A percentile compares a stretch with the other conserved stretches of the same genome.
Evolutionary conservation across 139 green algal genomes (phyloP).

Genomic region (Chlorella sorokiniana): DNA sequence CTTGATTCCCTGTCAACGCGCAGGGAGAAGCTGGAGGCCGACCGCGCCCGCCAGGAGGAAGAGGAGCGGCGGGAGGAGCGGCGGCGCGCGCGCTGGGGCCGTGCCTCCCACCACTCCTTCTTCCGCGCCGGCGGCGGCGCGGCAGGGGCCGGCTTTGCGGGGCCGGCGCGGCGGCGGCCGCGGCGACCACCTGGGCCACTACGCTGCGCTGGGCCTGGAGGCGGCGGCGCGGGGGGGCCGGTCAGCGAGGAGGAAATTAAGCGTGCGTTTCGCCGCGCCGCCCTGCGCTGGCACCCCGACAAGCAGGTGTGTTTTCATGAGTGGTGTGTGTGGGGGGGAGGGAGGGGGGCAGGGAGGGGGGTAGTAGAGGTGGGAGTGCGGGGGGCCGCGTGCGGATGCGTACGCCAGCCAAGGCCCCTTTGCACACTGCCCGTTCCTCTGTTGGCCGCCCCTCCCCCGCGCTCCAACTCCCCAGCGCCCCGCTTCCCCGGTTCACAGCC

Average conservation of each 20-base stretch:
- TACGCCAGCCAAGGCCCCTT: too few relatives aligned
- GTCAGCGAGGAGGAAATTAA: slow-evolving; percentile 65
- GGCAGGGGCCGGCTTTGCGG: not conserved
- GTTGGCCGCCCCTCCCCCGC: too few relatives aligned
- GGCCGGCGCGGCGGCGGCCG: slow-evolving; percentile 23
- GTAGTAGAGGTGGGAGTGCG: too few relatives aligned
- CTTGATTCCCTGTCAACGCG: not conserved
- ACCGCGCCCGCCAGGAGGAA: slow-evolving; percentile 10
- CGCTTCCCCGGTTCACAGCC: too few relatives aligned
- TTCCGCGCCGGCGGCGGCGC: not conserved
- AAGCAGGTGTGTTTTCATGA: slow-evolving; percentile 25
- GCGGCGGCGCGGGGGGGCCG: not conserved
- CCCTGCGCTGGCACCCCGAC: slow-evolving; percentile 79
- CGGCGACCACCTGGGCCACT: slow-evolving; percentile 80
- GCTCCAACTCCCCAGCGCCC: too few relatives aligned
- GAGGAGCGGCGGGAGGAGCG: slow-evolving; percentile 41
- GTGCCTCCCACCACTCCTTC: slow-evolving; percentile 18
- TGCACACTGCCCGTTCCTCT: too few relatives aligned
- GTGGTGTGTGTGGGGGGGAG: not conserved
- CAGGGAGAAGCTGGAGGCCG: slow-evolving; percentile 9
- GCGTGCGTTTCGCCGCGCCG: slow-evolving; percentile 68
- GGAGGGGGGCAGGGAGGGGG: not conserved
- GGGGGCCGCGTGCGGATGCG: too few relatives aligned
- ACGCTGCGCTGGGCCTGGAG: slow-evolving; percentile 70
- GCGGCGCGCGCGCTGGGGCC: slow-evolving; percentile 39